Base-by-base conservation (phyloP, 805 yeast genomes). In the Debaryomyces castellii region DNA sequence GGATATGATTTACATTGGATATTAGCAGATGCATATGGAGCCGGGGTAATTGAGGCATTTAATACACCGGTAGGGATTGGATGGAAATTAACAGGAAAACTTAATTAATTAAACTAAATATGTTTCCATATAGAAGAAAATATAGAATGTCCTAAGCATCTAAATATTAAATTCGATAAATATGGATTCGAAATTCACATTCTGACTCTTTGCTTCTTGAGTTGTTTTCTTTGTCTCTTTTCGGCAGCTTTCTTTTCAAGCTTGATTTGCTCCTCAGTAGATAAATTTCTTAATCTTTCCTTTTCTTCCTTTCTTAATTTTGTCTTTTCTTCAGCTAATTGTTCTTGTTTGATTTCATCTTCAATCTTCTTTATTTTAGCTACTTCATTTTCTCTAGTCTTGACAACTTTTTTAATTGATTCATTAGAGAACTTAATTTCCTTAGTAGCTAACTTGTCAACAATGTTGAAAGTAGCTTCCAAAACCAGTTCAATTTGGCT, bases 181-280 rank as follows among this genome's bases (percentile, higher is more conserved):
- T 30, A 3, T 30, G 4, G 10, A 14, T 9, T 2, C 11, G 4
- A 30, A 14, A 4, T 11, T 57, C 53, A 66, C 55, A 63, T 58
- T 54, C 66, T 67, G 33, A 67, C 59, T 55, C 76, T 82, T 67
- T 85, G 84, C 67, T 80, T 82, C 67, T 77, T 83, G 68, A 72
- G 77, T 62, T 71, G 69, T 69, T 88, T 87, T 72, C 89, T 83
- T 62, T 84, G 88, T 66, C 83, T 89, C 74, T 85, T 89, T 55
- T 88, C 96, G 53, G 74, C 74, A 65, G 85, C 89, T 71, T 85
- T 88, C 71, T 81, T 83, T 52, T 87, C 92, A 36, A 78, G 65
- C 69, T 86, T 88, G 53, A 82, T 82, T 69, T 87, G 94, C 62
- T 86, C 94, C 58, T 84, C 89, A 49, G 89, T 85, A 39, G 85